Conservation (phyloP, 2,329 filamentous ascomycete species). For the Teratosphaeria destructans region DNA sequence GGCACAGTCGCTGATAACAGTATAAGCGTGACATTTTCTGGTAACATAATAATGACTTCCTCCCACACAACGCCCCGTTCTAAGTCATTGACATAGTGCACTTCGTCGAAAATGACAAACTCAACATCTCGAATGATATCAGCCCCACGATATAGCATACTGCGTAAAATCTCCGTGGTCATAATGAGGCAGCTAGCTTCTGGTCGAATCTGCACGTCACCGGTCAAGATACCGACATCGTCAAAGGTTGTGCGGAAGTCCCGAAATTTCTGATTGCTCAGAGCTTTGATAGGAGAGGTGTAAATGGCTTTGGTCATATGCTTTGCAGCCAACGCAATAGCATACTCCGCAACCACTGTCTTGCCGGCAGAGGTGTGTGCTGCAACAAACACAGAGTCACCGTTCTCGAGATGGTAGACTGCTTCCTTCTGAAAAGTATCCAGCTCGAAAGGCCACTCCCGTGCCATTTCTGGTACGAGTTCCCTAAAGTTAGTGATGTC, state of each 20-base stretch:
- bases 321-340: conserved; percentile 88
- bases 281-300: conserved; percentile 93
- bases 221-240: conserved; percentile 92
- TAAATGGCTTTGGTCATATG: conserved; percentile 99
- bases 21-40: conserved; percentile 92
- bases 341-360: conserved; percentile 96
- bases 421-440: conserved; percentile 98
- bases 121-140: conserved; percentile 95
- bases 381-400: conserved; percentile 95
- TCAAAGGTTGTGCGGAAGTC: conserved; percentile 87
- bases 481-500: conserved; percentile 91
- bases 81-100: conserved; percentile 95
- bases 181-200: conserved; percentile 98
- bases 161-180: conserved; percentile 95
- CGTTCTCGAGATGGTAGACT: conserved; percentile 90
- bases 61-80: conserved; percentile 98
- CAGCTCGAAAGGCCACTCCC: conserved; percentile 92
- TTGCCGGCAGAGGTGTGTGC: conserved; percentile 97
- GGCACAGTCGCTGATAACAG: conserved; percentile 91
- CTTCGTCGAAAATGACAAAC: conserved; percentile 97
- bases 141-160: conserved; percentile 94
- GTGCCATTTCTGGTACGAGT: conserved; percentile 89
- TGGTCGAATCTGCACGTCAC: conserved; percentile 94
- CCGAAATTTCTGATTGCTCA: conserved; percentile 97
- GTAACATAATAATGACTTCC: conserved; percentile 98